Base-by-base conservation (phyloP, 2,329 filamentous ascomycete species). In the Colletotrichum sidae region DNA sequence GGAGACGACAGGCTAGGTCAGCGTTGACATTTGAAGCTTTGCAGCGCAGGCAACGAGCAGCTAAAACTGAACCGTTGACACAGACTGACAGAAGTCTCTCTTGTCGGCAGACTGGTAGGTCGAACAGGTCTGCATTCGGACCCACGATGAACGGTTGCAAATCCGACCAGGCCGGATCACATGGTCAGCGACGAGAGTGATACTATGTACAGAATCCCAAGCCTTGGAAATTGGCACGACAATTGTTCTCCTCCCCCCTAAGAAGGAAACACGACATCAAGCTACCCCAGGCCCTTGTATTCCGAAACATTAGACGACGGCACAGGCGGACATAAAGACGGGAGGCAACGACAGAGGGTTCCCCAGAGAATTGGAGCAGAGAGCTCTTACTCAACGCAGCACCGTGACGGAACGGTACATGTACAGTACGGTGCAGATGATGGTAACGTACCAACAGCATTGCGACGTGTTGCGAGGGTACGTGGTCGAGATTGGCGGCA, bases 231-330 rank as follows among this genome's bases (percentile, higher is more conserved):
- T 25, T 5, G 25, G 25, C 25, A 25, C 25, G 25, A 25, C 52
- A 34, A 57, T 56, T 52, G 56, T 65, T 62, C 58, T 56, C 58
- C 44, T 62, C 58, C 62, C 58, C 39, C 62, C 41, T 5, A 25
- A 5, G 5, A 25, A 25, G 46, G 46, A 65, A 44, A 42, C 15
- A 46, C 51, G 46, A 46, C 49, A 46, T 35, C 34, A 8, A 53
- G 52, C 52, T 56, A 65, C 25, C 62, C 58, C 46, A 52, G 56
- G 46, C 46, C 58, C 37, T 52, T 52, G 35, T 65, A 53, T 65
- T 53, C 57, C 25, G 46, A 62, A 47, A 56, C 44, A 52, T 55
- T 62, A 49, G 62, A 49, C 47, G 58, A 65, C 41, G 52, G 58
- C 47, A 45, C 42, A 46, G 10, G 42, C 46, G 38, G 57, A 45